These are phyloP conservation scores for Tetracentron sinense DNA, from an alignment of 164 flowering plant species.

Conservation along the genomic window DNA sequence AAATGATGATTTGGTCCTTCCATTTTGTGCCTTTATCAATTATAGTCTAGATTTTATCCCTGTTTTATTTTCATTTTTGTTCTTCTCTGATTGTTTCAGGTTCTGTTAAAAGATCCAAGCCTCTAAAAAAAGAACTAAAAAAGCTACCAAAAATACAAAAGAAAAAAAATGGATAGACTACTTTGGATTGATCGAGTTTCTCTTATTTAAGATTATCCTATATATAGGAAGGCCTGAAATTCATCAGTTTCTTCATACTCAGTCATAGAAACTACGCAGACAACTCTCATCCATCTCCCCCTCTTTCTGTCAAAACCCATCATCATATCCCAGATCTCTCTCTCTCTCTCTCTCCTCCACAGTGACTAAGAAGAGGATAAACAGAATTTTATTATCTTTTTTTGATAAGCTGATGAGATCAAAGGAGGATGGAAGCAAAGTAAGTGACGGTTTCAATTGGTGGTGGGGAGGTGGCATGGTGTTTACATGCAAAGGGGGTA, in stretches of 20 bases:
- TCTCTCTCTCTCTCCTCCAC: not conserved
- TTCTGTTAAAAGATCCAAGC: conserved; percentile 13
- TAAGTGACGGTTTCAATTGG: not conserved
- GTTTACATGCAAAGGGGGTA: conserved; percentile 10
- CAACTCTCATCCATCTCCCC: not conserved
- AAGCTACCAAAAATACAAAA: not conserved
- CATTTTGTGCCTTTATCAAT: not conserved
- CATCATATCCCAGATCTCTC: conserved; percentile 7
- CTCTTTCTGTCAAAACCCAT: conserved; percentile 14
- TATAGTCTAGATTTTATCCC: not conserved
- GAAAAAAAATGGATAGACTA: not conserved
- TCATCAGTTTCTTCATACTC: not conserved
- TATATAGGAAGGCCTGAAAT: not conserved
- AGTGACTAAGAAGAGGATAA: not conserved
- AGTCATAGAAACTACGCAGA: not conserved
- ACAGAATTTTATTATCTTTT: too few relatives aligned
- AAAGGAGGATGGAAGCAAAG: not conserved
- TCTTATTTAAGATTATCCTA: not conserved
- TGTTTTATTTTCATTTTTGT: not conserved
- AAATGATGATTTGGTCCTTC: conserved; percentile 17
- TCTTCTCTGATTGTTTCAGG: conserved; percentile 11
- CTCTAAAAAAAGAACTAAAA: not conserved
- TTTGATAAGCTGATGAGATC: too few relatives aligned
- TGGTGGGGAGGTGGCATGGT: conserved; percentile 4
- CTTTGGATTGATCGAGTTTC: not conserved